Base-by-base conservation (phyloP, 2,329 filamentous ascomycete genomes). In the Ophiosphaerella korrae region DNA sequence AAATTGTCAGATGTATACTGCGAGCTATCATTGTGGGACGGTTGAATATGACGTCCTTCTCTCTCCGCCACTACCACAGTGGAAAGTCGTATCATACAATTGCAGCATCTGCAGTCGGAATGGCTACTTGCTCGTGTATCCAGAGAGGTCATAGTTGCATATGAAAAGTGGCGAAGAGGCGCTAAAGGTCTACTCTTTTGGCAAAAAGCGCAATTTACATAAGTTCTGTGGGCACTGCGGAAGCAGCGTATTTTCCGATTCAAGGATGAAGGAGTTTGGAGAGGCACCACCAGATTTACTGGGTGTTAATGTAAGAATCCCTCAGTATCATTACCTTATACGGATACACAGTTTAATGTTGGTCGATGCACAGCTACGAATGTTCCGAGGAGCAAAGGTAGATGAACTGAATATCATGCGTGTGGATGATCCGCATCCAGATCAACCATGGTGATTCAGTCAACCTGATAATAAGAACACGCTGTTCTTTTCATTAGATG, bases 21-120 rank as follows among this genome's bases (percentile, higher is more conserved):
- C 74, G 9, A 77, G 76, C 48, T 84, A 81, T 55, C 81, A 84
- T 63, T 84, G 82, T 66, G 81, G 80, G 38, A 75, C 75, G 45
- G 74, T 84, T 52, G 70, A 75, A 52, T 79, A 82, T 59, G 72
- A 74, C 12, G 71, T 82, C 24, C 77, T 74, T 16, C 73, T 84
- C 38, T 78, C 77, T 26, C 80, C 80, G 21, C 76, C 79, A 23
- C 71, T 83, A 24, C 71, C 76, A 3, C 68, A 78, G 55, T 72
- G 78, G 55, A 67, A 74, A 51, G 74, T 82, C 3, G 40, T 78
- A n/a, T 63, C 75, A 16, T 84, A 82, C 73, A 81, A 78, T 63
- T 84, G 82, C 63, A 82, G 80, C n/a, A 77, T 79, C 41, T 84
- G 80, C 60, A 67, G 70, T 5, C 74, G 79, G 11, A 74, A 77